Evolutionary conservation across 805 yeast species (phyloP).

Genomic region (Monosporozyma unispora): DNA sequence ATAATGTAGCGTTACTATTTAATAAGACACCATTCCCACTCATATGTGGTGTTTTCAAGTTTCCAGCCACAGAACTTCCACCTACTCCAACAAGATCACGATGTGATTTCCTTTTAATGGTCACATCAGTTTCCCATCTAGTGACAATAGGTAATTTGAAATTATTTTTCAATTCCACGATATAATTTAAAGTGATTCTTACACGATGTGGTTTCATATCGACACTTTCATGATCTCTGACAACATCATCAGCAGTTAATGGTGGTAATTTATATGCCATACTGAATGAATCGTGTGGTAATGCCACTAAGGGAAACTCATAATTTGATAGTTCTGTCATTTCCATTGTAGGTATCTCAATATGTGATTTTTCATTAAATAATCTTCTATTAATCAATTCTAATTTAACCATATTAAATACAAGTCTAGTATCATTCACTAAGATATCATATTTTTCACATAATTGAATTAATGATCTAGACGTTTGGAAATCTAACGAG

Average conservation of each 20-base stretch:
- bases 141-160: constrained; percentile 16
- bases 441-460: constrained; percentile 2
- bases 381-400: constrained; percentile 14
- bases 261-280: constrained; percentile 23
- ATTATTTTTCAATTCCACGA: constrained; percentile 3
- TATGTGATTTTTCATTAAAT: constrained; percentile 7
- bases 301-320: not conserved
- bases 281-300: constrained; percentile 21
- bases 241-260: constrained; percentile 1
- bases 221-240: not conserved
- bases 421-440: constrained; percentile 1
- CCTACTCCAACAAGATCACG: not conserved
- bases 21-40: constrained; percentile 1
- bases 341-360: constrained; percentile 17
- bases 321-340: not conserved
- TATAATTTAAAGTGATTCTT: constrained; percentile 17
- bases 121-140: constrained; percentile 28
- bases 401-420: constrained; percentile 13
- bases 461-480: constrained; percentile 19
- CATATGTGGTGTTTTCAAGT: constrained; percentile 2
- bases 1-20: constrained; percentile 2
- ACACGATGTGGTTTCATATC: constrained; percentile 17
- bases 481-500: constrained; percentile 28
- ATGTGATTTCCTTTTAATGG: constrained; percentile 14
- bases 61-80: not conserved